A percentile compares a stretch with the other conserved stretches of the same genome.
These are phyloP conservation scores for Colletotrichum aenigma DNA, from an alignment of 2,329 filamentous ascomycete genomes.

Conservation along the genomic window DNA sequence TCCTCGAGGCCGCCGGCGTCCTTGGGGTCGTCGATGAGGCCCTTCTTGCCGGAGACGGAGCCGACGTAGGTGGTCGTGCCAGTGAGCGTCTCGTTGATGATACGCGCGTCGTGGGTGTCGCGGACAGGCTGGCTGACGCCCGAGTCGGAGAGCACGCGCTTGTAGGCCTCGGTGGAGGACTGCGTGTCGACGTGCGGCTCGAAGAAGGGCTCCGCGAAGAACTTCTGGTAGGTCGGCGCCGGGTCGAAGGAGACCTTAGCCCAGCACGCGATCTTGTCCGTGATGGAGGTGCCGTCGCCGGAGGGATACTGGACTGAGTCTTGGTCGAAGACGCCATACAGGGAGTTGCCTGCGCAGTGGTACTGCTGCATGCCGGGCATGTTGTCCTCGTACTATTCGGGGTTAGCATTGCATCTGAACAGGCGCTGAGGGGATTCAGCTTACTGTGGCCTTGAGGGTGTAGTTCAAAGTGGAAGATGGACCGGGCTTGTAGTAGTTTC, in stretches of 20 bases:
- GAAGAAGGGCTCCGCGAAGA: conserved; percentile 31
- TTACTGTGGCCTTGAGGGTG: conserved; percentile 26
- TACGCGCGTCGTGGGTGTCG: conserved; percentile 36
- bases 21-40: conserved; percentile 34
- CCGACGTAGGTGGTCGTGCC: conserved; percentile 33
- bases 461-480: conserved; percentile 31
- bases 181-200: conserved; percentile 32
- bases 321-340: conserved; percentile 31
- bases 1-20: conserved; percentile 37
- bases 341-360: conserved; percentile 36
- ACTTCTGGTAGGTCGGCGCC: conserved; percentile 32
- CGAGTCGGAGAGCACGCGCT: conserved; percentile 35
- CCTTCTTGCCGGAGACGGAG: conserved; percentile 30
- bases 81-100: conserved; percentile 32
- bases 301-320: conserved; percentile 28
- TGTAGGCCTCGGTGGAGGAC: conserved; percentile 35
- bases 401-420: no score
- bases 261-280: conserved; percentile 31
- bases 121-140: conserved; percentile 32
- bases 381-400: conserved; percentile 31
- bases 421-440: not conserved
- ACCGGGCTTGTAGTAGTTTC: conserved; percentile 36
- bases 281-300: conserved; percentile 25
- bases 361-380: conserved; percentile 35
- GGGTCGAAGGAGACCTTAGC: conserved; percentile 31